Evolutionary conservation across 805 yeast species (phyloP), one percentile per base, ranked within the genome.

Genomic region (Ogataea corticis): DNA sequence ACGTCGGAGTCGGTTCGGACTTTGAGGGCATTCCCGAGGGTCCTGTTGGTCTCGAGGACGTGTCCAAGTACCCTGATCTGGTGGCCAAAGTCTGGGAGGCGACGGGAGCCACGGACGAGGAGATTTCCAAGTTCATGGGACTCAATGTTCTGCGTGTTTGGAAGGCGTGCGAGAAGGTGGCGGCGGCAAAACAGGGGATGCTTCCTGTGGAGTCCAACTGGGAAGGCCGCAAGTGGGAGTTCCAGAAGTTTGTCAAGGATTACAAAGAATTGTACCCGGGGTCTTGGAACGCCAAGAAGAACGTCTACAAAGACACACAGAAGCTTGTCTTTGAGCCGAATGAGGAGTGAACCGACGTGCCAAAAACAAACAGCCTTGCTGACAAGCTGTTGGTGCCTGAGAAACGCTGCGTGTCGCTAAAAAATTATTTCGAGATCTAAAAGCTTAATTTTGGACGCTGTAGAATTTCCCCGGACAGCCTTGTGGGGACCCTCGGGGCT

Each of bases 11-110:
- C 10, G 82, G 81, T 0, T 67, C 74, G 2, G 82, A 76, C 56
- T 76, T 74, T 51, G 81, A 77, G 52, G 81, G 81, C n/a, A 76
- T 75, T 33, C 72, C 72, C 4, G 55, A 55, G 5, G 77, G 73
- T 3, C 80, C 81, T 2, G 54, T 45, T 11, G 80, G 79, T 0
- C 57, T 77, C 21, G 81, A 76, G 51, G 80, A 76, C 52, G 80
- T 75, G 1, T 73, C 79, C n/a, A 76, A 76, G 54, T 76, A 74
- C 50, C 81, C 81, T 0, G 79, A 74, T 34, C 60, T 77, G 39
- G 77, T 58, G 71, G 55, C 74, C 40, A 66, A 63, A 47, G 60
- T 54, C 25, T 56, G 60, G 56, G 55, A 54, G 35, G 50, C 45
- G 7, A 41, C 56, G 3, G 67, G 66, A 10, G 78, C 79, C 2